A percentile compares a stretch with the other conserved stretches of the same genome.
phyloP scores from a whole-genome alignment of 805 yeast species.

The Zygosaccharomyces bisporus region DNA sequence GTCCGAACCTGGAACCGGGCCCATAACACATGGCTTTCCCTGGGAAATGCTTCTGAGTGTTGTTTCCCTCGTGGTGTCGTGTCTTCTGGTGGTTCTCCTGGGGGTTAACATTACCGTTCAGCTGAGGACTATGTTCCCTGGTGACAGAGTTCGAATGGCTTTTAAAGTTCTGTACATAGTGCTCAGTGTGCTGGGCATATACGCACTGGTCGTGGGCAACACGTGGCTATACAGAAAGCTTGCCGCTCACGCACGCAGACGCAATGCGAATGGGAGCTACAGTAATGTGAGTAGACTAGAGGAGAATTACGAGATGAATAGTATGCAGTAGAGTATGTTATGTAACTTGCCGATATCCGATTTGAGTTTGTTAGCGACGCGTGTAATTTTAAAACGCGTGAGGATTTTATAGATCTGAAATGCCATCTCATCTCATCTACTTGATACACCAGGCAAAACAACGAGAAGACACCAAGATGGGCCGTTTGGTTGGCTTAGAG shows the following conservation, averaged over 20 bases:
- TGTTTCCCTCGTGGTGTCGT: conserved; percentile 26
- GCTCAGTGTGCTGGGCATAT: conserved; percentile 18
- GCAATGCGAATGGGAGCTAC: conserved; percentile 5
- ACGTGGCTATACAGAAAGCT: conserved; percentile 18
- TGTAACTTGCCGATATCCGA: not conserved
- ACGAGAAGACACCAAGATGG: conserved; percentile 50
- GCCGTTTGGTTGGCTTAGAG: conserved; percentile 74
- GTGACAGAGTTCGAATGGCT: conserved; percentile 12
- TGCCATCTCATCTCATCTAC: not conserved
- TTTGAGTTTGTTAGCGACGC: conserved; percentile 7
- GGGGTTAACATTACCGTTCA: conserved; percentile 38
- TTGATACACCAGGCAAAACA: not conserved
- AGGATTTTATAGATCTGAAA: not conserved
- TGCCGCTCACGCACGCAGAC: not conserved
- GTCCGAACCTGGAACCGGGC: conserved; percentile 22
- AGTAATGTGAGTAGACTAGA: conserved; percentile 8
- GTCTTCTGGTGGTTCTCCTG: conserved; percentile 32
- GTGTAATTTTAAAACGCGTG: not conserved
- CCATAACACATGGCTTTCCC: conserved; percentile 19
- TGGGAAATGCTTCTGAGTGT: conserved; percentile 29
- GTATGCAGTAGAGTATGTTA: not conserved
- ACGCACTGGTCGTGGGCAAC: conserved; percentile 18
- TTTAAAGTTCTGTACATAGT: conserved; percentile 21
- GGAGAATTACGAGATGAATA: conserved; percentile 11
- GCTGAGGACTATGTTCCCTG: conserved; percentile 33